Percentiles rank a stretch among this genome's conserved stretches.
Evolutionary conservation across 345 rosid species (phyloP).

Genomic region (Eucalyptus sp.): DNA sequence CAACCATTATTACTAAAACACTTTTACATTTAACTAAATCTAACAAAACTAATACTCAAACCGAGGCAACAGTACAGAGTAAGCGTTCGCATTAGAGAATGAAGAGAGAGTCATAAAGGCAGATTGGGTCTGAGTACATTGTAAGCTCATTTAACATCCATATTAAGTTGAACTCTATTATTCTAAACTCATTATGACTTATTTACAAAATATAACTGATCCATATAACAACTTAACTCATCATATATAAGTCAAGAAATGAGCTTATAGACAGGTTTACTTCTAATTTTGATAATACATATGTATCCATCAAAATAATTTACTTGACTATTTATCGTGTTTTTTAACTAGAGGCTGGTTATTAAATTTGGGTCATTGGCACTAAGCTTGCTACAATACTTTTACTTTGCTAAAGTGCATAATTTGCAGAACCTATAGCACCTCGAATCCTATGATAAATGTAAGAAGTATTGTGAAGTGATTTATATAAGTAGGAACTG

Average conservation of each 20-base stretch:
- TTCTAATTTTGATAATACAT: not conserved
- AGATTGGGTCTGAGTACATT: accelerated
- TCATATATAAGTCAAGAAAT: no score
- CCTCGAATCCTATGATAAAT: not conserved
- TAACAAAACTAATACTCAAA: accelerated
- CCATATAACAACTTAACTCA: accelerated
- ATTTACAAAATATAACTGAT: no score
- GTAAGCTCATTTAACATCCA: not conserved
- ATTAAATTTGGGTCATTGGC: accelerated
- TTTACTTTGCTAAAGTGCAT: not conserved
- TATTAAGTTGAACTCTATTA: accelerated
- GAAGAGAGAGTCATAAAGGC: no score
- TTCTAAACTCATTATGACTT: no score
- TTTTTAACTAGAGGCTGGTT: accelerated
- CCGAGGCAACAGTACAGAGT: no score
- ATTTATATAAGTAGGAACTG: accelerated
- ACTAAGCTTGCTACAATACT: accelerated
- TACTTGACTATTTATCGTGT: not conserved
- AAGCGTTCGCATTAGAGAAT: not conserved
- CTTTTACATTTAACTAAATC: not conserved
- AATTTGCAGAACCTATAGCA: not conserved
- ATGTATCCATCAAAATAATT: not conserved
- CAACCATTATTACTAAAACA: accelerated
- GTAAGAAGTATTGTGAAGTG: not conserved
- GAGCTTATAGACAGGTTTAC: not conserved